Base-by-base conservation (phyloP, 331 rosid species). In the Telfairia occidentalis region DNA sequence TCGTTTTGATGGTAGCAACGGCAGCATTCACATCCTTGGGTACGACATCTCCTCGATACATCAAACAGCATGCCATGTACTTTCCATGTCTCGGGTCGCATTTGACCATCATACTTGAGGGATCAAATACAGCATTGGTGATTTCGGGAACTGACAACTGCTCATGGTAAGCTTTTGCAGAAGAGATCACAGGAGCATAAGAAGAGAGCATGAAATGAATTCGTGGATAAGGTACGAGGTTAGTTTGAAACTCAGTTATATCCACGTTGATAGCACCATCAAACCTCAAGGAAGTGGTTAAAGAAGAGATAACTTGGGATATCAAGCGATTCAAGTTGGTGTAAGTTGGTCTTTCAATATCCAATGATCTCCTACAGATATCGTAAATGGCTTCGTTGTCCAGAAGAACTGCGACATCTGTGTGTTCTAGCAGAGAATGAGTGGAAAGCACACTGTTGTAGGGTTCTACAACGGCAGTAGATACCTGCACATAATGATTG, bases 381-480 rank as follows among this genome's bases (percentile, higher is more conserved):
- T 76, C 83, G 45, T 80, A 80, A 0, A 80, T 80, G 16, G 83
- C 83, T 54, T 80, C 83, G 26, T 80, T 80, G 66, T 80, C 83
- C 65, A 80, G 57, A 23, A 80, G 83, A 24, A 80, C 80, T 69
- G 79, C 74, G 4, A 81, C 84, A 81, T 81, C 84, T 12, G 84
- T 81, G 75, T 81, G 84, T 46, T 81, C 84, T 71, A 80, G 76
- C 65, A 80, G 78, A 55, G 83, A 80, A 55, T 80, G 83, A 35
- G 83, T 80, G n/a, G 81, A 81, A 59, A 81, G 81, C 60, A 81
- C 81, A 61, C 80, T 81, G 81, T 77, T 76, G 75, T 81, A 77
- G 24, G 84, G 84, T 71, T 81, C 84, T 21, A 81, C 84, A 7
- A 81, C 84, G 13, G 84, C 79, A 3, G 84, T 81, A 21, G 84